Conservation (phyloP, 139 green algal genomes). For the Chlorella vulgaris region DNA sequence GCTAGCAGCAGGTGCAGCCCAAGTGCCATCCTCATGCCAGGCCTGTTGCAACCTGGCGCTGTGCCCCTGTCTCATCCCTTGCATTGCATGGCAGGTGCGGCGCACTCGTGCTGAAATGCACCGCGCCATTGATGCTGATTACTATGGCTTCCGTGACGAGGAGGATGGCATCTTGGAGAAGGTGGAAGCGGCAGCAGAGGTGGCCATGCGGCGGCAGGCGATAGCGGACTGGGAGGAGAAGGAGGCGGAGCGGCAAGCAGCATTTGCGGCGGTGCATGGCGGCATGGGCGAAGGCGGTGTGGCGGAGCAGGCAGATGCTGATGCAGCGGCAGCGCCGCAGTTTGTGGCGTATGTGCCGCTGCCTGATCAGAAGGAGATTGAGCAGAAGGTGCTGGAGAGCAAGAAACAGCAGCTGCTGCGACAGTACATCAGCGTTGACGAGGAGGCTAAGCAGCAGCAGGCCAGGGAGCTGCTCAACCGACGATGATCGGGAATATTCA, state of each 20-base stretch:
- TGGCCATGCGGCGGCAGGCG: constrained; percentile 58
- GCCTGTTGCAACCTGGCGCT: background rate
- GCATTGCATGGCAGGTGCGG: constrained; percentile 31
- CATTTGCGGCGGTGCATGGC: constrained; percentile 33
- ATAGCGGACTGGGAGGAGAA: constrained; percentile 76
- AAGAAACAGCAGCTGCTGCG: constrained; percentile 92
- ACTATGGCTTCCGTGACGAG: constrained; percentile 98
- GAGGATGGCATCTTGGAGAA: constrained; percentile 89
- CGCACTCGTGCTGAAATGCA: constrained; percentile 86
- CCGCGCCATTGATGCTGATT: constrained; percentile 92
- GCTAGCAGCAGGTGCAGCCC: too few relatives aligned
- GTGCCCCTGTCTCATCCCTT: background rate
- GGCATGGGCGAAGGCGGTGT: constrained; percentile 27
- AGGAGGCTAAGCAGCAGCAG: constrained; percentile 78
- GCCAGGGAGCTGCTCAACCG: constrained; percentile 78
- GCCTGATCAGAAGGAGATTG: constrained; percentile 92
- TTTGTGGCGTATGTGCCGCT: constrained; percentile 95
- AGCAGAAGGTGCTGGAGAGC: constrained; percentile 87
- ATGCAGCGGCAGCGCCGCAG: constrained; percentile 36
- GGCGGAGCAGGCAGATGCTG: background rate
- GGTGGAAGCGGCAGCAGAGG: constrained; percentile 79
- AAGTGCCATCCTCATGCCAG: background rate
- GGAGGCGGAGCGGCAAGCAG: constrained; percentile 65
- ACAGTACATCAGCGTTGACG: constrained; percentile 81
- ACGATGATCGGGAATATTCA: background rate